These are phyloP conservation scores for Pseudogymnoascus pannorum DNA, from an alignment of 2,329 filamentous ascomycete species.

Conservation along the genomic window DNA sequence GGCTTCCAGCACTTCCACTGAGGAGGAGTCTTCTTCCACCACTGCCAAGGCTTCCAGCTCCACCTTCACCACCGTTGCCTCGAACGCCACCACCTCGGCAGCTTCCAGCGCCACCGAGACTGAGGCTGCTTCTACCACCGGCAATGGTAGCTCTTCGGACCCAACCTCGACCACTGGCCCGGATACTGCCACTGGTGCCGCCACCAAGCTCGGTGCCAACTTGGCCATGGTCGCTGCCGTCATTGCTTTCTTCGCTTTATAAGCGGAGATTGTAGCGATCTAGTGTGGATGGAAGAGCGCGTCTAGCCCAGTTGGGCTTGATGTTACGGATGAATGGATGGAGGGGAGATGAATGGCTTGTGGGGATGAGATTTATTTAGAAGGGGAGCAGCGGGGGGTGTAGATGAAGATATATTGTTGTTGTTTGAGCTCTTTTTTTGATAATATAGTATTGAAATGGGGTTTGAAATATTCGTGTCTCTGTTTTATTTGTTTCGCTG, in stretches of 20 bases:
- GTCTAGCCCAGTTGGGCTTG: too few species aligned
- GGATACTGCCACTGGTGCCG: conserved; percentile 3
- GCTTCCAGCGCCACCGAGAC: too few species aligned
- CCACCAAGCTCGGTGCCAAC: conserved; percentile 9
- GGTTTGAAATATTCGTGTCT: too few species aligned
- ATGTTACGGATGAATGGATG: too few species aligned
- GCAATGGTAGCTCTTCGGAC: too few species aligned
- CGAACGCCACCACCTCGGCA: not conserved
- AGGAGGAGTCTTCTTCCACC: conserved; percentile 11
- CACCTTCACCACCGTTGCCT: not conserved
- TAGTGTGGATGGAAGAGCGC: too few species aligned
- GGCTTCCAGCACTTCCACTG: conserved; percentile 1
- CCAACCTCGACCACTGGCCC: too few species aligned
- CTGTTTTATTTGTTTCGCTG: too few species aligned
- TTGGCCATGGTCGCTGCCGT: conserved; percentile 15
- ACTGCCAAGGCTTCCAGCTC: not conserved
- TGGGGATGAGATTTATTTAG: not conserved
- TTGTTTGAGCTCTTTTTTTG: not conserved
- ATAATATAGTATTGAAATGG: not conserved
- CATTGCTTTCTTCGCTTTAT: conserved; percentile 20
- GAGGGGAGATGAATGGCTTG: not conserved
- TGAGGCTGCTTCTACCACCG: not conserved
- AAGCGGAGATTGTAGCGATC: conserved; percentile 13
- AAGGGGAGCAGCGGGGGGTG: not conserved
- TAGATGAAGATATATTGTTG: not conserved